A percentile compares a stretch with the other conserved stretches of the same genome.
Evolutionary conservation across 345 rosid genomes (phyloP).

Genomic region (Populus nigra): DNA sequence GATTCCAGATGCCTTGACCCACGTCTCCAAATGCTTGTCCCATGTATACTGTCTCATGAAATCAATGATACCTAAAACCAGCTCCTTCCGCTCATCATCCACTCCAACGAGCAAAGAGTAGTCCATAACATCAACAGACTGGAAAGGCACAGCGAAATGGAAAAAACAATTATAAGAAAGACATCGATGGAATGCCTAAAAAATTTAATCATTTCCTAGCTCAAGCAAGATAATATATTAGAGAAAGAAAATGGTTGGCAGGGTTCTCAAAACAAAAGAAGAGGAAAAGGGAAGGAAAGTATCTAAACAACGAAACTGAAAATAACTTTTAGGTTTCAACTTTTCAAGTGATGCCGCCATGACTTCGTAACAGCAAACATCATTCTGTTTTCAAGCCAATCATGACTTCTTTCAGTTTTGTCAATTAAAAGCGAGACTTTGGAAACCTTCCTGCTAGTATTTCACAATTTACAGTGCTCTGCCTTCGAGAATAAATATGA

Average conservation of each 20-base stretch:
- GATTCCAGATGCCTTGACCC: conserved; percentile 90
- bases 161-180: background rate
- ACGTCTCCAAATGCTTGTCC: conserved; percentile 99
- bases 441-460: background rate
- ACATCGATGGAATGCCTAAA: background rate
- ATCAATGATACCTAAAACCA: conserved; percentile 94
- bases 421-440: background rate
- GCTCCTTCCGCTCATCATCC: conserved; percentile 79
- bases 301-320: background rate
- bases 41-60: conserved; percentile 98
- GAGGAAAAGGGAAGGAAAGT: background rate
- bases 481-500: background rate
- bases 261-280: background rate
- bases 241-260: background rate
- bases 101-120: conserved; percentile 95
- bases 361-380: background rate
- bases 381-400: background rate
- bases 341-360: background rate
- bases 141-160: conserved; percentile 6
- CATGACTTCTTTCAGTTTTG: background rate
- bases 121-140: conserved; percentile 94
- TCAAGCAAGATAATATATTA: background rate
- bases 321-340: background rate
- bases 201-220: background rate
- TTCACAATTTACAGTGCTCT: background rate